Percentiles rank a stretch among this genome's conserved stretches.
Evolutionary conservation across 2,329 filamentous ascomycete genomes (phyloP).

Genomic region (Hymenoscyphus linearis): DNA sequence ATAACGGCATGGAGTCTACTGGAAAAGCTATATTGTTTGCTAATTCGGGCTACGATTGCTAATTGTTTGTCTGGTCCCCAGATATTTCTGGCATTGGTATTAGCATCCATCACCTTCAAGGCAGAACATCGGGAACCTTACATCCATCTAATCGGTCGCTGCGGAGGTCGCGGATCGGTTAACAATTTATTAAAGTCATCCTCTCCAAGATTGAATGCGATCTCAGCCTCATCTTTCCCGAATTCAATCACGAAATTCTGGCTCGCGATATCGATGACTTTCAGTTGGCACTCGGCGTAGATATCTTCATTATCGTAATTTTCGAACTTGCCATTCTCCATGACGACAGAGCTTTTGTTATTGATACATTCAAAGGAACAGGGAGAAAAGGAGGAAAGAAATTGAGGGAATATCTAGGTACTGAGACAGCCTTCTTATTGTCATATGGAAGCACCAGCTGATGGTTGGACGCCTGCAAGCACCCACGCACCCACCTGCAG

Average conservation of each 20-base stretch:
- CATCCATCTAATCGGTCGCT: conserved; percentile 64
- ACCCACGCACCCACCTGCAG: conserved; percentile 1
- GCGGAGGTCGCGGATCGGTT: conserved; percentile 25
- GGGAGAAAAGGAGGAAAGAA: not conserved
- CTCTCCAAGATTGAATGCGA: conserved; percentile 48
- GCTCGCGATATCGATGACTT: conserved; percentile 38
- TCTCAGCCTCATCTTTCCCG: conserved; percentile 47
- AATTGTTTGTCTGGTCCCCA: conserved; percentile 61
- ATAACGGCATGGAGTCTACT: conserved; percentile 60
- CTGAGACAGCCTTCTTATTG: not conserved
- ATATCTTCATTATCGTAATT: conserved; percentile 48
- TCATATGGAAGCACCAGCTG: not conserved
- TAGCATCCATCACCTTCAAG: not conserved
- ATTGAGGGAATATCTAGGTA: not conserved
- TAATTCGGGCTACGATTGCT: conserved; percentile 49
- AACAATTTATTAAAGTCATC: conserved; percentile 39
- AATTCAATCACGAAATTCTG: conserved; percentile 64
- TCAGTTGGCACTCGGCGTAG: conserved; percentile 40
- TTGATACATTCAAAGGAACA: not conserved
- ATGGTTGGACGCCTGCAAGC: not conserved
- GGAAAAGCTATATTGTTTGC: conserved; percentile 62
- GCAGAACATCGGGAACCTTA: conserved; percentile 34
- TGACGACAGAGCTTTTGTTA: not conserved
- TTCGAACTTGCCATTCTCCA: conserved; percentile 17
- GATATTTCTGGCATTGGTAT: conserved; percentile 48